Conservation (phyloP, 768 basidiomycete genomes). For the Melanogaster broomeanus region DNA sequence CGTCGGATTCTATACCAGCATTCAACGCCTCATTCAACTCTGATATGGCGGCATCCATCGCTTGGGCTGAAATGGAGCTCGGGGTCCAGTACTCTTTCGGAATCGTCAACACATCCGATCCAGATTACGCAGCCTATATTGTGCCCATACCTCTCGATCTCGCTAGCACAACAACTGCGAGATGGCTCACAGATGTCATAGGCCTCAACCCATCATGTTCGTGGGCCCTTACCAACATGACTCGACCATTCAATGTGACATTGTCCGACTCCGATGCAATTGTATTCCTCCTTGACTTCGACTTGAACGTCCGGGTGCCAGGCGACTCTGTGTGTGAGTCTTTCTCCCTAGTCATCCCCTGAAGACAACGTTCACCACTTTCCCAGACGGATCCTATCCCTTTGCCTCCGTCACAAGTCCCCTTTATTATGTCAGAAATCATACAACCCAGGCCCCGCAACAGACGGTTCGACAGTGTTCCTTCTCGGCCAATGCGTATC, state of each 20-base stretch:
- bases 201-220: constrained; percentile 27
- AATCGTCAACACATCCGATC: constrained; percentile 9
- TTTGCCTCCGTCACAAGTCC: constrained; percentile 11
- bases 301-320: constrained; percentile 17
- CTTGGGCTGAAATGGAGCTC: constrained; percentile 28
- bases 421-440: constrained; percentile 12
- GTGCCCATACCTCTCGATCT: constrained; percentile 20
- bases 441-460: constrained; percentile 18
- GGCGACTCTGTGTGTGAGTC: constrained; percentile 5
- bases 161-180: constrained; percentile 16
- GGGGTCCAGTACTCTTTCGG: constrained; percentile 26
- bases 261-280: constrained; percentile 3
- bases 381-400: too few relatives aligned
- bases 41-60: constrained; percentile 18
- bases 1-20: not conserved
- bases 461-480: too few relatives aligned
- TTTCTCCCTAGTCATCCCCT: not conserved
- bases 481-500: constrained; percentile 19
- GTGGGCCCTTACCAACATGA: constrained; percentile 31
- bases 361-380: not conserved
- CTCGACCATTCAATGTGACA: constrained; percentile 12
- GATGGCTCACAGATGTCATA: constrained; percentile 30
- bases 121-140: constrained; percentile 18
- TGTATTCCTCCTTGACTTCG: constrained; percentile 13
- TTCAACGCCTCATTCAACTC: constrained; percentile 10